phyloP scores from a whole-genome alignment of 2,329 filamentous ascomycete species.

The Sarocladium oryzae region DNA sequence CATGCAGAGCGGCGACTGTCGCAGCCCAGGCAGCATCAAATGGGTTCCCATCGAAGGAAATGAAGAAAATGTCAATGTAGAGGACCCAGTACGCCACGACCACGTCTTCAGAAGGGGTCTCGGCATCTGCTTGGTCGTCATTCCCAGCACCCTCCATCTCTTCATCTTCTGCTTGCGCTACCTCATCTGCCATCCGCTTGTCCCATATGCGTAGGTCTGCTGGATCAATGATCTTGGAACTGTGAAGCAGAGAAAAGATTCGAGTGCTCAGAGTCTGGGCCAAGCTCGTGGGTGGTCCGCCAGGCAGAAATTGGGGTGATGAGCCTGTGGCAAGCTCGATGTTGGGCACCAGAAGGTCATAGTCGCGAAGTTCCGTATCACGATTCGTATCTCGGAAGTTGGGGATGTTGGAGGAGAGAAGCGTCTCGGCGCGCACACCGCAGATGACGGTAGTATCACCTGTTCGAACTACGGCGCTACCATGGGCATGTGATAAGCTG shows the following conservation, averaged over 20 bases:
- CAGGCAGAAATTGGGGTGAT: conserved; percentile 77
- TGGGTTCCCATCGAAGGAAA: conserved; percentile 85
- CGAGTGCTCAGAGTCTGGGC: conserved; percentile 83
- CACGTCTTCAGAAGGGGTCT: conserved; percentile 29
- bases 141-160: conserved; percentile 33
- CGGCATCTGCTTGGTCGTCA: conserved; percentile 22
- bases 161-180: conserved; percentile 36
- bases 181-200: conserved; percentile 40
- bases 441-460: conserved; percentile 95
- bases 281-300: conserved; percentile 69
- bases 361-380: conserved; percentile 47
- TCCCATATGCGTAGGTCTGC: conserved; percentile 70
- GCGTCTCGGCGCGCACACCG: conserved; percentile 79
- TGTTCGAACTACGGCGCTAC: conserved; percentile 78
- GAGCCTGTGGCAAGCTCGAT: conserved; percentile 88
- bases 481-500: conserved; percentile 82
- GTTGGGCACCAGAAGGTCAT: conserved; percentile 83
- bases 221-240: conserved; percentile 57
- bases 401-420: conserved; percentile 68
- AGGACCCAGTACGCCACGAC: conserved; percentile 90
- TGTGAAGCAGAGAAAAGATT: conserved; percentile 69
- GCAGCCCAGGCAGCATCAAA: conserved; percentile 89
- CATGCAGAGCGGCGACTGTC: conserved; percentile 69
- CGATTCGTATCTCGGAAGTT: conserved; percentile 46
- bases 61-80: conserved; percentile 91